These are phyloP conservation scores for Chondrus crispus DNA, from an alignment of 23 red algal genomes.

Conservation along the genomic window DNA sequence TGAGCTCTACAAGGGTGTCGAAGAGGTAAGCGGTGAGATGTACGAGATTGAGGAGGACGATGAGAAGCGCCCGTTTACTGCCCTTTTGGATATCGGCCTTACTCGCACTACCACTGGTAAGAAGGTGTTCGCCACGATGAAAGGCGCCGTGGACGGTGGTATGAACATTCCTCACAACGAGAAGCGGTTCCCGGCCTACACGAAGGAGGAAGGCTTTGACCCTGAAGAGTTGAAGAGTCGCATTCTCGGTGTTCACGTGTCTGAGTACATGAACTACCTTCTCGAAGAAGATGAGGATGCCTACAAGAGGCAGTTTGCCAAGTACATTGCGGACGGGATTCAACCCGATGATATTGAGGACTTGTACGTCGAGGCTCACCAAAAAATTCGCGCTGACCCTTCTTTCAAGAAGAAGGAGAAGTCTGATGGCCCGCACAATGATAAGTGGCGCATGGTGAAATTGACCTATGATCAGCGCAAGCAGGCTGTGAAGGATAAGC, in stretches of 20 bases:
- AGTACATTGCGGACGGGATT: slow-evolving; percentile 83
- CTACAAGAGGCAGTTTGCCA: slow-evolving; percentile 83
- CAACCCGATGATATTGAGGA: slow-evolving; percentile 85
- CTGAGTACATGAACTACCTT: slow-evolving; percentile 93
- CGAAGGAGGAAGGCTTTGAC: slow-evolving; percentile 95
- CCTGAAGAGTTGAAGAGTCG: slow-evolving; percentile 83
- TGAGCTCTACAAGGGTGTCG: slow-evolving; percentile 85
- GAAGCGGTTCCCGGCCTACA: slow-evolving; percentile 94
- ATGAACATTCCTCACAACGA: slow-evolving; percentile 98
- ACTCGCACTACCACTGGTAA: slow-evolving; percentile 84
- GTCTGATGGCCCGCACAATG: slow-evolving; percentile 41
- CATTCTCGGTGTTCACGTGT: slow-evolving; percentile 89
- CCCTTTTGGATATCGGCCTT: slow-evolving; percentile 91
- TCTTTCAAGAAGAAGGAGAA: slow-evolving; percentile 74
- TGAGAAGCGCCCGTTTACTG: slow-evolving; percentile 87
- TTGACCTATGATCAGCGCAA: slow-evolving; percentile 44
- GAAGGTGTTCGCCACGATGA: slow-evolving; percentile 97
- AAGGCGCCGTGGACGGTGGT: slow-evolving; percentile 96
- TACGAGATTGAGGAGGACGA: slow-evolving; percentile 93
- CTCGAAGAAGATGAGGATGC: slow-evolving; percentile 87
- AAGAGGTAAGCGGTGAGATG: slow-evolving; percentile 92
- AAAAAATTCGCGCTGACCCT: slow-evolving; percentile 88
- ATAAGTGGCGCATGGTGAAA: slow-evolving; percentile 52
- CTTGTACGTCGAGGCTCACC: slow-evolving; percentile 84
- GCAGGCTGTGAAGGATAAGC: slow-evolving; percentile 58